phyloP scores from a whole-genome alignment of 2,329 filamentous ascomycete species.

The Talaromyces atroroseus region DNA sequence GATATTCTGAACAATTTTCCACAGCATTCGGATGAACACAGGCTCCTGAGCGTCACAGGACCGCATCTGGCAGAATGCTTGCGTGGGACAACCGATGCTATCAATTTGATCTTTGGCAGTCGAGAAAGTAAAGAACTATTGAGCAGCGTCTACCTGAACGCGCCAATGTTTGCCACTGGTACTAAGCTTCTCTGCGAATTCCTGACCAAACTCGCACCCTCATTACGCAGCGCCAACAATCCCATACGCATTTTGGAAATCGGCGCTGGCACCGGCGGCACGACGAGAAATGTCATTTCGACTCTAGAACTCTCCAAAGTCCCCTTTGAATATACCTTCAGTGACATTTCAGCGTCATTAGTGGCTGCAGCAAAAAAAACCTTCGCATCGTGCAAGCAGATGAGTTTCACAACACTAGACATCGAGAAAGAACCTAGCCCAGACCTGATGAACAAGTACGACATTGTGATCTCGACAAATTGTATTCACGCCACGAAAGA shows the following conservation, averaged over 20 bases:
- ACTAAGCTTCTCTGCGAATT: neutral
- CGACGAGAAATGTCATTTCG: neutral
- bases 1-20: too few species aligned
- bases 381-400: constrained; percentile 24
- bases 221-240: too few species aligned
- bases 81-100: neutral
- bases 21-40: too few species aligned
- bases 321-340: constrained; percentile 35
- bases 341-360: constrained; percentile 33
- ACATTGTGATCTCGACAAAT: neutral
- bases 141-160: constrained; percentile 31
- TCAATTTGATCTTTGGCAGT: neutral
- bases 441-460: constrained; percentile 9
- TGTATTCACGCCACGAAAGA: neutral
- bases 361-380: constrained; percentile 27
- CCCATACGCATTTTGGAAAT: constrained; percentile 3
- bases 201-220: too few species aligned
- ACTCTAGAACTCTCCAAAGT: constrained; percentile 17
- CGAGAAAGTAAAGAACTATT: constrained; percentile 18
- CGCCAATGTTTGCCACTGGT: constrained; percentile 10
- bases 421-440: constrained; percentile 23
- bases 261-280: constrained; percentile 9
- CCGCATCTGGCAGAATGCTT: neutral
- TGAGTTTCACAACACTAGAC: constrained; percentile 28
- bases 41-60: neutral